Evolutionary conservation across 306 rosid genomes (phyloP), one percentile per base, ranked within the genome.

Genomic region (Erythrophleum fordii): DNA sequence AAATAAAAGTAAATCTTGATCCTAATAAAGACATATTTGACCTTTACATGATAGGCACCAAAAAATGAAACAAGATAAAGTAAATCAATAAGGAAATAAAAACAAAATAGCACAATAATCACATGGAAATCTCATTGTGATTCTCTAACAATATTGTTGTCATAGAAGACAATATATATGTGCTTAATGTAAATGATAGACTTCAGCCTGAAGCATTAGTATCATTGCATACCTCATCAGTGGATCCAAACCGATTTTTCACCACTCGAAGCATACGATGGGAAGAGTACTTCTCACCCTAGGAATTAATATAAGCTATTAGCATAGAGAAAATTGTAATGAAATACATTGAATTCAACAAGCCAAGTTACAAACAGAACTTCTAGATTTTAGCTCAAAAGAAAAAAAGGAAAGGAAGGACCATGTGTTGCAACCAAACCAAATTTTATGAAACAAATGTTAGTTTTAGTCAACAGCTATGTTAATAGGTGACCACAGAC

Each of bases 161-260:
- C 72, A 58, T 66, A 68, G 77, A 70, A 76, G 58, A 72, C 69
- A 74, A 37, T 13, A 60, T 68, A 66, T 53, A 48, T 62, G 10
- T 12, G 39, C 68, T 52, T 42, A 14, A 39, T 42, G 59, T 23
- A 28, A 45, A 45, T 25, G 74, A 53, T 29, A 42, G 48, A 14
- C 31, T 51, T n/a, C 35, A 68, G 28, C 39, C 17, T 28, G 65
- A 17, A 81, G 64, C 65, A 5, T 62, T 59, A 52, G 31, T 58
- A 60, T 74, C 31, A 69, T 58, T 42, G 79, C 69, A 71, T 81
- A 94, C 98, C 95, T 91, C 99, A 84, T 93, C 99, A 22, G 94
- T 82, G 22, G 99, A 90, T 83, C 99, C 99, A 85, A 89, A 95
- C 48, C 99, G 94, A 80, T 95, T 95, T 90, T 95, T 95, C 88